Base-by-base conservation (phyloP, 257 asterid species). In the Nicotiana attenuata region DNA sequence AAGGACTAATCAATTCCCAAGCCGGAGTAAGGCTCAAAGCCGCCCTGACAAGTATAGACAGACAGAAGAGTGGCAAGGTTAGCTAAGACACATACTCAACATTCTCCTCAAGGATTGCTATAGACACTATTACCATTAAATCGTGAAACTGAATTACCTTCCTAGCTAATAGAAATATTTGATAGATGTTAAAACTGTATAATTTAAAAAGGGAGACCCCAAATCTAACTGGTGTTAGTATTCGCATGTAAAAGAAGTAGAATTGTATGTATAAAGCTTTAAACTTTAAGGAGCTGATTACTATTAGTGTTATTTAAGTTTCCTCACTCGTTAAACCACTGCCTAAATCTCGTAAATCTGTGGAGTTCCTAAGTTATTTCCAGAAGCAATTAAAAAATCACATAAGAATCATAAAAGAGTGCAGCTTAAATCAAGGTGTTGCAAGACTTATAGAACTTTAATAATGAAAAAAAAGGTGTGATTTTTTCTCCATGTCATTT, bases 1-100 rank as follows among this genome's bases (percentile, higher is more conserved):
- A 8, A 60, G 5, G 13, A 41, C 77, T 29, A 94, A 85, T 95
- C 98, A 31, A 95, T 91, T 83, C 97, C 97, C 93, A 95, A 87
- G 87, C 93, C 90, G 28, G 98, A 88, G 83, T 89, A 95, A 33
- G 97, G 97, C 85, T 93, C 97, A 65, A 93, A 85, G 26, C 91
- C 95, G 8, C 89, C 94, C 97, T 94, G 97, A 76, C 31, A 65
- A 68, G 64, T 17, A 56, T 19, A 69, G 60, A 41, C 47, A 41
- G 47, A 80, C 38, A 85, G 19, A 65, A 47, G 56, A 45, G 45
- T 59, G 71, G 78, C 59, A 41, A 71, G 15, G 78, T 71, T 45
- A 41, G 78, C 14, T 22, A 22, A 45, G 24, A n/a, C 63, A 6
- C 15, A 50, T 47, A 47, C 60, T 73, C 41, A 50, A 73, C 35